Evolutionary conservation across 2,329 filamentous ascomycete species (phyloP).

Genomic region (Verticillium albo-atrum): DNA sequence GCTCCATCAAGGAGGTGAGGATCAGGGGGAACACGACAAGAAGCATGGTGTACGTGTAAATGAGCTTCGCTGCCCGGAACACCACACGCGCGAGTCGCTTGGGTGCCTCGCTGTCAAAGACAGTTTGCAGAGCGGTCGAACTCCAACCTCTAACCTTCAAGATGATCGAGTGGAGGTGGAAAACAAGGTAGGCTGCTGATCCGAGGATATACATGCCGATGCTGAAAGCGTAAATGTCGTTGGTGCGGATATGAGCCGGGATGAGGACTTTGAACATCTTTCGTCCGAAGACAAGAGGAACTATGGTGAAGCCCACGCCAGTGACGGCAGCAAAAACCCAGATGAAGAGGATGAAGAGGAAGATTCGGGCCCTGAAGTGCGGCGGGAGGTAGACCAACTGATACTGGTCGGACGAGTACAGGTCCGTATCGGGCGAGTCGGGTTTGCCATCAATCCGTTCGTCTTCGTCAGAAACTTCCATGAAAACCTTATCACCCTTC

Average conservation of each 20-base stretch:
- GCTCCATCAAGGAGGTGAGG: constrained; percentile 74
- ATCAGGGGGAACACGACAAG: constrained; percentile 76
- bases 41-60: constrained; percentile 73
- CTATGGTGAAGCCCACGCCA: constrained; percentile 78
- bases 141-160: constrained; percentile 25
- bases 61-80: constrained; percentile 39
- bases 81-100: constrained; percentile 21
- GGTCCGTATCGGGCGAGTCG: constrained; percentile 45
- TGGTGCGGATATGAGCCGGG: constrained; percentile 68
- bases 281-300: constrained; percentile 82
- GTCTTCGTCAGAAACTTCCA: constrained; percentile 67
- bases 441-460: constrained; percentile 58
- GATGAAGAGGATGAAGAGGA: constrained; percentile 80
- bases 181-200: constrained; percentile 56
- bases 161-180: constrained; percentile 43
- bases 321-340: constrained; percentile 91
- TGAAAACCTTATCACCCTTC: constrained; percentile 76
- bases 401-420: constrained; percentile 58
- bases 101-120: constrained; percentile 24
- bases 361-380: constrained; percentile 74
- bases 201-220: constrained; percentile 82
- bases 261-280: constrained; percentile 70
- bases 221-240: constrained; percentile 95
- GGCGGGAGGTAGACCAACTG: constrained; percentile 79
- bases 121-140: constrained; percentile 15